Evolutionary conservation across 148 eudicot species (phyloP).

Genomic region (Spergularia marina): DNA sequence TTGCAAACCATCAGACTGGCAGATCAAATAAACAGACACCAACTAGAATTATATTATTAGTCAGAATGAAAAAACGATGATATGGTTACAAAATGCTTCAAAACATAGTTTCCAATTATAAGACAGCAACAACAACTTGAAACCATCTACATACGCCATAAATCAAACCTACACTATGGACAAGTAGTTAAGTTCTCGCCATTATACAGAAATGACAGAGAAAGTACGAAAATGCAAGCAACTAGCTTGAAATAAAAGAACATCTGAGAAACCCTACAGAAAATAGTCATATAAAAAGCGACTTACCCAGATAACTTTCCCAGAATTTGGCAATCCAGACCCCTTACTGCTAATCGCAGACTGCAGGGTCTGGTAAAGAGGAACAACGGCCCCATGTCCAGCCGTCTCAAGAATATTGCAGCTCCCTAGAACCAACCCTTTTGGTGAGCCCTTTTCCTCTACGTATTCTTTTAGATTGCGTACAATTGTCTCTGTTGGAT

Average conservation of each 20-base stretch:
- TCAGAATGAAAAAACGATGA: no score
- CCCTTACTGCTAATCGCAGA: slow-evolving; percentile 46
- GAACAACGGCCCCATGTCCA: slow-evolving; percentile 81
- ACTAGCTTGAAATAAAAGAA: neutral
- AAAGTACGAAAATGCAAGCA: slow-evolving; percentile 9
- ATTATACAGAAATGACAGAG: neutral
- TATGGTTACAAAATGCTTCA: no score
- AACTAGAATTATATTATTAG: no score
- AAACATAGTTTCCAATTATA: no score
- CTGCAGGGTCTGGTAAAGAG: slow-evolving; percentile 79
- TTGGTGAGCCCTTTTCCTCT: slow-evolving; percentile 65
- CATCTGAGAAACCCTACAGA: neutral
- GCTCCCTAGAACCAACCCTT: slow-evolving; percentile 79
- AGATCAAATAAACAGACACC: no score
- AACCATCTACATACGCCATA: no score
- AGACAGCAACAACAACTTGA: no score
- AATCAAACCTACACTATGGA: neutral
- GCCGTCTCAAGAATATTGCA: slow-evolving; percentile 93
- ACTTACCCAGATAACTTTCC: slow-evolving; percentile 82
- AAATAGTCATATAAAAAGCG: slow-evolving; percentile 12
- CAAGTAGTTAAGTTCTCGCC: neutral
- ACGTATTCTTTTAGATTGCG: slow-evolving; percentile 56
- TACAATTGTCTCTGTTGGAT: slow-evolving; percentile 90
- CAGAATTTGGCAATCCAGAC: slow-evolving; percentile 37
- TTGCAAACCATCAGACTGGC: no score